Evolutionary conservation across 1,284 basidiomycete genomes (phyloP).

Genomic region (Mycosarcoma mackinlayi): DNA sequence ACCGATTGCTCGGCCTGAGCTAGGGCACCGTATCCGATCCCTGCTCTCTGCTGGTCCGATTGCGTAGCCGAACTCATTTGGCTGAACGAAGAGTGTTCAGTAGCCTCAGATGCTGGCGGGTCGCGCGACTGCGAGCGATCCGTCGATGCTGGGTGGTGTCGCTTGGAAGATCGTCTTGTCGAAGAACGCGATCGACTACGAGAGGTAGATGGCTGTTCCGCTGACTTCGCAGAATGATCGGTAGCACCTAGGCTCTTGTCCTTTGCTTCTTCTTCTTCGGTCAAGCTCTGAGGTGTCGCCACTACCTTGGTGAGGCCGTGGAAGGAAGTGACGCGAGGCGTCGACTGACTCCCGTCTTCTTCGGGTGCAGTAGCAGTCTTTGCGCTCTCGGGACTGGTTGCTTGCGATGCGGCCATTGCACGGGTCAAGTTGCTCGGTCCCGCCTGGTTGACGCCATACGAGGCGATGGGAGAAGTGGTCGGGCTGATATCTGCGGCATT

Average conservation of each 20-base stretch:
- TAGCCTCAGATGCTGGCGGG: conserved; percentile 29
- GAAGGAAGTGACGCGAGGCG: conserved; percentile 28
- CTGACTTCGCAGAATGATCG: not conserved
- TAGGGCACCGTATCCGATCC: conserved; percentile 55
- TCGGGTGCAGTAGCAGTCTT: conserved; percentile 15
- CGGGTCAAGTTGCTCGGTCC: conserved; percentile 49
- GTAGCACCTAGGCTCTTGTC: conserved; percentile 22
- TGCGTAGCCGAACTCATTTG: conserved; percentile 22
- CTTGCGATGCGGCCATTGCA: conserved; percentile 35
- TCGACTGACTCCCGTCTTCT: conserved; percentile 45
- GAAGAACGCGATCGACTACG: conserved; percentile 31
- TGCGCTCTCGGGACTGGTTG: conserved; percentile 31
- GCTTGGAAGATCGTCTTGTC: conserved; percentile 5
- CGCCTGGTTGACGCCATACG: conserved; percentile 28
- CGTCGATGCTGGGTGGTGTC: conserved; percentile 3
- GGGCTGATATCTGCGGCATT: conserved; percentile 20
- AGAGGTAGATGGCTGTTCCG: conserved; percentile 1
- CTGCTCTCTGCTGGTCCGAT: conserved; percentile 37
- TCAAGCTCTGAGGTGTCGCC: conserved; percentile 21
- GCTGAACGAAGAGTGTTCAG: conserved; percentile 31
- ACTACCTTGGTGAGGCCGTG: conserved; percentile 33
- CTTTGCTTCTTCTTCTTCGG: conserved; percentile 7
- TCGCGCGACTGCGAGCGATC: conserved; percentile 30
- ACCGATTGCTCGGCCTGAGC: conserved; percentile 55
- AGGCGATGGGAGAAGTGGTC: conserved; percentile 36